Base-by-base conservation (phyloP, 805 yeast genomes). In the Zygosaccharomyces pseudorouxii region DNA sequence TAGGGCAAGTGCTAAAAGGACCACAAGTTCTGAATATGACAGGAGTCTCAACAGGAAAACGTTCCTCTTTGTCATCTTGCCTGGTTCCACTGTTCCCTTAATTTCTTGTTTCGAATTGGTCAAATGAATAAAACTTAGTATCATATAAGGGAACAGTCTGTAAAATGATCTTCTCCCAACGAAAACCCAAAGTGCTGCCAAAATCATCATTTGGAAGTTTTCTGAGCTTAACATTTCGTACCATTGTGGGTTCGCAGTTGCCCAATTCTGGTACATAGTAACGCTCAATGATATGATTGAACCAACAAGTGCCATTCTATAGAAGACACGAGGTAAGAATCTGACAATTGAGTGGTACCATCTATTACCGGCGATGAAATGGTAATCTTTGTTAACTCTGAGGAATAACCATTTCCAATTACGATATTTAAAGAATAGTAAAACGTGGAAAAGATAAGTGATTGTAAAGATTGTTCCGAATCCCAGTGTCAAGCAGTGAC, bases 161-260 rank as follows among this genome's bases (percentile, higher is more conserved):
- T 81, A 83, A 4, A 79, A 67, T 1, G 89, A 82, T 51, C 76
- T 73, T 69, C 86, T 78, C 67, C 86, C 79, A 35, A 84, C 78
- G 47, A 83, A 64, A 42, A 79, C 60, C 92, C 92, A 86, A 16
- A 80, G 67, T 3, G 63, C 23, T 0, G 82, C 77, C 47, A 85
- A 65, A 3, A 78, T 52, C 47, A 81, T 68, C 59, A 78, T 79
- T 66, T 88, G 96, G 72, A 85, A 85, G 63, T 86, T 86, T 55
- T 80, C 88, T 20, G 88, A 79, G 8, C 89, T 81, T 47, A 87
- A 60, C 62, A 89, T 70, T 4, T 82, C 79, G 48, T 77, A 76
- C 60, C 80, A 74, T 4, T 82, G 74, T 5, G 95, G 95, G 45
- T 76, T 72, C 25, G 72, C 69, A 16, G 79, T 70, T 20, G 82